These are phyloP conservation scores for Conidiobolus incongruus DNA, from an alignment of 371 early-diverging fungal species.

Conservation along the genomic window DNA sequence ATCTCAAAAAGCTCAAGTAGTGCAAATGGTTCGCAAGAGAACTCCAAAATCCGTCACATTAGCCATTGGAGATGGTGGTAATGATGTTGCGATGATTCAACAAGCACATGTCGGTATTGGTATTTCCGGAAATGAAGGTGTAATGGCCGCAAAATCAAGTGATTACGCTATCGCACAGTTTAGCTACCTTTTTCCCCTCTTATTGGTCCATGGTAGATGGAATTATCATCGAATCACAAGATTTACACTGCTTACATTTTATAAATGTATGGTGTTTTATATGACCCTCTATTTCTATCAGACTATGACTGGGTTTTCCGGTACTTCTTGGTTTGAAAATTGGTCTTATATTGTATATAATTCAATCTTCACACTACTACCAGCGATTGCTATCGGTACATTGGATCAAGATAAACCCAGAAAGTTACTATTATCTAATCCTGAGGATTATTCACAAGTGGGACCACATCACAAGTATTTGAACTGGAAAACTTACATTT, in stretches of 20 bases:
- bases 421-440: slow-evolving; percentile 33
- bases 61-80: slow-evolving; percentile 97
- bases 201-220: slow-evolving; percentile 75
- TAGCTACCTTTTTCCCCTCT: slow-evolving; percentile 55
- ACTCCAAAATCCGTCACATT: slow-evolving; percentile 43
- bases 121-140: slow-evolving; percentile 81
- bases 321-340: slow-evolving; percentile 52
- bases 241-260: slow-evolving; percentile 48
- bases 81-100: slow-evolving; percentile 85
- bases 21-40: slow-evolving; percentile 65
- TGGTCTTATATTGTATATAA: slow-evolving; percentile 65
- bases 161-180: slow-evolving; percentile 85
- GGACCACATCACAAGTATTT: slow-evolving; percentile 35
- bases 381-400: slow-evolving; percentile 53
- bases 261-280: slow-evolving; percentile 61
- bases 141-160: slow-evolving; percentile 72
- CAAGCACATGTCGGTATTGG: slow-evolving; percentile 91
- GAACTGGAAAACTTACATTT: slow-evolving; percentile 25
- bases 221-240: slow-evolving; percentile 66
- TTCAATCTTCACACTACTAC: slow-evolving; percentile 52
- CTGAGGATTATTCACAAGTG: slow-evolving; percentile 36
- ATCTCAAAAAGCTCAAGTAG: slow-evolving; percentile 91
- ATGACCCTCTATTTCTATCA: slow-evolving; percentile 34
- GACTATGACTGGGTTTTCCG: slow-evolving; percentile 55
- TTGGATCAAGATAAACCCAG: slow-evolving; percentile 60